These are phyloP conservation scores for Pneumocystis jirovecii DNA, from an alignment of 1,139 yeast species.

Conservation along the genomic window DNA sequence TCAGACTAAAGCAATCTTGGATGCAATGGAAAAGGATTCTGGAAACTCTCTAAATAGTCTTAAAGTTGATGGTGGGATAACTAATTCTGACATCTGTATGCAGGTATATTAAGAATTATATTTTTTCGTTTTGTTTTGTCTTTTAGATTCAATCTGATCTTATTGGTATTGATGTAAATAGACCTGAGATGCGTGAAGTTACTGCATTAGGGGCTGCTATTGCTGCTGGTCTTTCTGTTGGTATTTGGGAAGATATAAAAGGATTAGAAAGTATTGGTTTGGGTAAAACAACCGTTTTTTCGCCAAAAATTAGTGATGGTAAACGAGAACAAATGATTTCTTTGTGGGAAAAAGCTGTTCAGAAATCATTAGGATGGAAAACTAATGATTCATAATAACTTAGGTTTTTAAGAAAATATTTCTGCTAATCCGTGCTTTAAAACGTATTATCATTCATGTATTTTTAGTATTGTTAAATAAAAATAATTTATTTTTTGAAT, in stretches of 20 bases:
- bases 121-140: background rate
- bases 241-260: conserved; percentile 61
- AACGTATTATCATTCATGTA: background rate
- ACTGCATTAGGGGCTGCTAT: conserved; percentile 95
- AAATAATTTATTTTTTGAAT: no score
- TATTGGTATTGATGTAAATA: conserved; percentile 63
- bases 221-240: conserved; percentile 76
- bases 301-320: conserved; percentile 43
- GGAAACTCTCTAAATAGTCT: conserved; percentile 37
- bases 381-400: background rate
- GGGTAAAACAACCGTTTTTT: conserved; percentile 35
- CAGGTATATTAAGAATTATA: conserved; percentile 26
- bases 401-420: background rate
- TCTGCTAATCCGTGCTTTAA: background rate
- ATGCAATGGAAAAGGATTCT: conserved; percentile 80
- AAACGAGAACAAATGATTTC: conserved; percentile 53
- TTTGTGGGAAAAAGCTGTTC: conserved; percentile 71
- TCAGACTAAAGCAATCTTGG: conserved; percentile 80
- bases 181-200: conserved; percentile 77
- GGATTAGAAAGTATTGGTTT: conserved; percentile 36
- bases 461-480: no score
- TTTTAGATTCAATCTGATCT: conserved; percentile 65
- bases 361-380: conserved; percentile 61
- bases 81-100: conserved; percentile 80
- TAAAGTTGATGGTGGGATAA: conserved; percentile 90